A percentile compares a stretch with the other conserved stretches of the same genome.
Evolutionary conservation across 305 asterid genomes (phyloP).

Genomic region (Fraxinus velutina): DNA sequence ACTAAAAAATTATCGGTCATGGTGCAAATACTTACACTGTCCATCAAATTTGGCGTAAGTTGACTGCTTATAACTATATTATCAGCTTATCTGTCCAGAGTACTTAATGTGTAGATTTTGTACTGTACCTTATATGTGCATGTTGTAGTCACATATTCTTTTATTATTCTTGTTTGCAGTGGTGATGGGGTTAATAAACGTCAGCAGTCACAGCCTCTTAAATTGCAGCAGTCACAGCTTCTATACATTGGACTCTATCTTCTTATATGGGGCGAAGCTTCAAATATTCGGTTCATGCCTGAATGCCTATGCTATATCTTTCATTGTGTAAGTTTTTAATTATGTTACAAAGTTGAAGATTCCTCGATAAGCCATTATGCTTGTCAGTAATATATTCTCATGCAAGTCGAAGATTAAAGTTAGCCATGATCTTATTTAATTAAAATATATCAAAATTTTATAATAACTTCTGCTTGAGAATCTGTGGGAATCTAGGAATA

Average conservation of each 20-base stretch:
- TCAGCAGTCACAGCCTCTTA: constrained; percentile 77
- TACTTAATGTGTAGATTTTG: not conserved
- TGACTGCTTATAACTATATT: constrained; percentile 22
- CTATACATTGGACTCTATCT: constrained; percentile 94
- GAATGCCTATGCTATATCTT: constrained; percentile 97
- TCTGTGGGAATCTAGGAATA: not conserved
- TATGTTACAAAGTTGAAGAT: constrained; percentile 4
- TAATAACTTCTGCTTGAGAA: not conserved
- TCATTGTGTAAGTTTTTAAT: constrained; percentile 62
- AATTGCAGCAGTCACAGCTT: constrained; percentile 74
- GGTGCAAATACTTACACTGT: constrained; percentile 84
- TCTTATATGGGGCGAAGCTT: constrained; percentile 99
- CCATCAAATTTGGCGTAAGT: constrained; percentile 71
- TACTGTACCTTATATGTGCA: not conserved
- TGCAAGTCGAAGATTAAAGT: not conserved
- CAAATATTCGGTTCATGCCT: constrained; percentile 97
- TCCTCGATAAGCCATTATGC: constrained; percentile 19
- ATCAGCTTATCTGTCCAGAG: constrained; percentile 18
- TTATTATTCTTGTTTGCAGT: constrained; percentile 36
- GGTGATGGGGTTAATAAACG: constrained; percentile 50
- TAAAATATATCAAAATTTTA: not conserved
- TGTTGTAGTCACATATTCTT: constrained; percentile 15
- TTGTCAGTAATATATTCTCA: not conserved
- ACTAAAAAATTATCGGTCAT: constrained; percentile 77
- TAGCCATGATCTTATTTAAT: not conserved